Percentiles rank a stretch among this genome's conserved stretches.
phyloP scores from a whole-genome alignment of 805 yeast species.

The Kuraishia cidri region DNA sequence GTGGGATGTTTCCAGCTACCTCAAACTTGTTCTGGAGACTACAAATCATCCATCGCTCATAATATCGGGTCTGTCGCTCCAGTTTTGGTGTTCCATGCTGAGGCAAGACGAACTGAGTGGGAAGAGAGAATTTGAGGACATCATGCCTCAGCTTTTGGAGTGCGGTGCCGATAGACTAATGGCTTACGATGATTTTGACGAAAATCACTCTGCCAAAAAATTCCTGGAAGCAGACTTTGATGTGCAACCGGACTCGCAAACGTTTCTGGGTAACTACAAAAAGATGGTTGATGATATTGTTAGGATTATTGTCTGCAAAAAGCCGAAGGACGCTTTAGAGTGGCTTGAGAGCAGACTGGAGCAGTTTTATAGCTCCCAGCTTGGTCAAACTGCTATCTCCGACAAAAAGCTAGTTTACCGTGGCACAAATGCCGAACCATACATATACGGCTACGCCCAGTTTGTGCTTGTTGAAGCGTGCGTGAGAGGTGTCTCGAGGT shows the following conservation, averaged over 20 bases:
- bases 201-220: constrained; percentile 52
- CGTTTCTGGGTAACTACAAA: constrained; percentile 72
- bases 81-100: constrained; percentile 88
- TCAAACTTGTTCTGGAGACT: constrained; percentile 69
- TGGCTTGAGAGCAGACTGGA: constrained; percentile 78
- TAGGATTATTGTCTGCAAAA: constrained; percentile 77
- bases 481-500: constrained; percentile 85
- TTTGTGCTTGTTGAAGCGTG: constrained; percentile 83
- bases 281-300: constrained; percentile 87
- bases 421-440: constrained; percentile 55
- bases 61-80: constrained; percentile 84
- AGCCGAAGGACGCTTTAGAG: constrained; percentile 68
- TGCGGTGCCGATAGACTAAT: constrained; percentile 71
- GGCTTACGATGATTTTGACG: constrained; percentile 61
- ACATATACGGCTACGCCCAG: constrained; percentile 70
- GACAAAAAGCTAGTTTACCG: constrained; percentile 43
- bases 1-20: constrained; percentile 59
- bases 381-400: constrained; percentile 58
- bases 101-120: constrained; percentile 70
- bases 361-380: constrained; percentile 57
- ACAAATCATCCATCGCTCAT: constrained; percentile 79
- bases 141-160: constrained; percentile 64
- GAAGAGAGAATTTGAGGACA: constrained; percentile 39
- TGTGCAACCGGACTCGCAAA: constrained; percentile 66
- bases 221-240: constrained; percentile 85